These are phyloP conservation scores for Ilyonectria mors-panacis DNA, from an alignment of 2,329 filamentous ascomycete species.

Conservation along the genomic window DNA sequence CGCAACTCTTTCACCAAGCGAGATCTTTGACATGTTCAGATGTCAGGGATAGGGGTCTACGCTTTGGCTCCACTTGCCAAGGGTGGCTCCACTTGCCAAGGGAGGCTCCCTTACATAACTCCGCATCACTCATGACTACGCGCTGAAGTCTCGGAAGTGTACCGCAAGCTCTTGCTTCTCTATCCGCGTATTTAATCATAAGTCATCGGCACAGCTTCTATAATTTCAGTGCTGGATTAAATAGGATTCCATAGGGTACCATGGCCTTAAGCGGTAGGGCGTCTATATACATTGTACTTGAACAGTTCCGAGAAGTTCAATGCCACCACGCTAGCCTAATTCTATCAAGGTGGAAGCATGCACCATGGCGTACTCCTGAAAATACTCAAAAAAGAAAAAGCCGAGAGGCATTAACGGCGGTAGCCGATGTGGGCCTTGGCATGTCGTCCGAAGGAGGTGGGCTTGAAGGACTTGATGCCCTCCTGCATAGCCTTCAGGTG, in stretches of 20 bases:
- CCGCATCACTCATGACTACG: too few relatives aligned
- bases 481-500: conserved; percentile 61
- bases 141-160: too few relatives aligned
- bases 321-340: too few relatives aligned
- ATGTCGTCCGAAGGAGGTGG: not conserved
- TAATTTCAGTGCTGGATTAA: not conserved
- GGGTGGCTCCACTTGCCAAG: too few relatives aligned
- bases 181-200: too few relatives aligned
- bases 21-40: too few relatives aligned
- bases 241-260: not conserved
- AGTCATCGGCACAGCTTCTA: not conserved
- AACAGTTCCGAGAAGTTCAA: not conserved
- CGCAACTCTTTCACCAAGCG: too few relatives aligned
- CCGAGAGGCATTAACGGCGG: not conserved
- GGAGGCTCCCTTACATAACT: too few relatives aligned
- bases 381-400: not conserved
- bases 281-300: not conserved
- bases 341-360: not conserved
- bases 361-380: not conserved
- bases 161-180: too few relatives aligned
- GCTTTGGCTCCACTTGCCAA: too few relatives aligned
- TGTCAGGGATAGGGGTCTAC: too few relatives aligned
- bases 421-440: not conserved
- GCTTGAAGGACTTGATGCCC: conserved; percentile 25
- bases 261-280: not conserved